Evolutionary conservation across 805 yeast genomes (phyloP).

Genomic region (Sporopachydermia quercuum): DNA sequence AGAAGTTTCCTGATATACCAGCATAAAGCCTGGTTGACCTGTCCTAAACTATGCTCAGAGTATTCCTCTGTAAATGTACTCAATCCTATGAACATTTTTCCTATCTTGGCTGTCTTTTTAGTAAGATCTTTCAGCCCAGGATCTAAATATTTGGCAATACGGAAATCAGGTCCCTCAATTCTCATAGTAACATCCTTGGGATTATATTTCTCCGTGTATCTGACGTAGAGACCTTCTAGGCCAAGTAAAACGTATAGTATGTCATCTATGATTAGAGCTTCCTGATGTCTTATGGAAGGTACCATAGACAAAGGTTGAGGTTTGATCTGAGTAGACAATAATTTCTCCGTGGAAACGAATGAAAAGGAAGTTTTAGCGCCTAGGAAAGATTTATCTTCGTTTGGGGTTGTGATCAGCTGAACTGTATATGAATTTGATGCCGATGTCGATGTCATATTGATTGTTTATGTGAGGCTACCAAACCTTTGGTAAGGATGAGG

Average conservation of each 20-base stretch:
- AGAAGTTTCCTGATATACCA: conserved; percentile 35
- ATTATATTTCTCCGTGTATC: conserved; percentile 49
- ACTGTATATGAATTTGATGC: no score
- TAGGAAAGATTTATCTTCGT: neutral
- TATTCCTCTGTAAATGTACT: conserved; percentile 45
- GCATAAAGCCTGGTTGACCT: conserved; percentile 61
- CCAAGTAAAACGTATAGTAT: conserved; percentile 50
- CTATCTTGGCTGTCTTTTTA: conserved; percentile 41
- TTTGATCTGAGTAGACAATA: neutral
- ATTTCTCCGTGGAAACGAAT: neutral
- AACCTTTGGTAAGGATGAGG: no score
- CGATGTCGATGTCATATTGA: no score
- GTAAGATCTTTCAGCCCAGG: conserved; percentile 58
- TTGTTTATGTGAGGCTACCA: no score
- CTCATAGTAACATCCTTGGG: conserved; percentile 26
- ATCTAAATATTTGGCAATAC: conserved; percentile 58
- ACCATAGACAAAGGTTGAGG: neutral
- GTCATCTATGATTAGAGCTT: conserved; percentile 59
- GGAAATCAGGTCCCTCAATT: conserved; percentile 60
- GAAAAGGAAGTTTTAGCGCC: neutral
- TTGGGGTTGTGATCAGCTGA: neutral
- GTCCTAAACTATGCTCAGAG: conserved; percentile 43
- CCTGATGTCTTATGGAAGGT: conserved; percentile 38
- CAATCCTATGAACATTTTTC: conserved; percentile 48
- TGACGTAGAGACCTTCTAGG: conserved; percentile 61